Base-by-base conservation (phyloP, 1,139 yeast species). In the Pichia sp. region DNA sequence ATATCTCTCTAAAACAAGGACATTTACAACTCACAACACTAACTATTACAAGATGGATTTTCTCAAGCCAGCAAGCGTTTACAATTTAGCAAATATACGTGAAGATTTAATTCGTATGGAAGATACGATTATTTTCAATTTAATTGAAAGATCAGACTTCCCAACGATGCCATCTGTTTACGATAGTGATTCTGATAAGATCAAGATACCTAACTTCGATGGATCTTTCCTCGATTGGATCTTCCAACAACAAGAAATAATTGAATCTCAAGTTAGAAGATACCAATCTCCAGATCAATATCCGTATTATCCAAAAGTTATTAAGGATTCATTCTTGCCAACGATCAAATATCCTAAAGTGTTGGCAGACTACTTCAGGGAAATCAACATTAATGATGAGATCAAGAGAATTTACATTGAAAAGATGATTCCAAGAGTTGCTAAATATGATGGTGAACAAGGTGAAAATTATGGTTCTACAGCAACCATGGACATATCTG, bases 241-340 rank as follows among this genome's bases (percentile, higher is more conserved):
- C 9, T 71, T 91, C 40, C 65, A 79, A 50, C 93, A 88, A 59
- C 72, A 83, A 57, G 99, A 93, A 66, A 77, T 70, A 49, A 77
- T 80, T 12, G 96, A 93, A 55, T 83, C 95, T 4, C 94, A 86
- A 65, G 76, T 91, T 41, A 79, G 99, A 62, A 75, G 99, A 58
- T 93, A 83, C 64, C 93, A 90, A 62, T 91, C 97, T 0, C 98
- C 98, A 0, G 99, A 93, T 65, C 96, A 93, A 67, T 75, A 79
- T n/a, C 93, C 99, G 4, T 93, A 90, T 64, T 90, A 84, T 71
- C 96, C 96, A 1, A 69, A 79, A 24, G 70, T 75, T 31, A 71
- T 93, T 45, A 70, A 77, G 42, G 74, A 77, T 21, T 80, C 96
- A 3, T 79, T 93, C 48, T 71, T 93, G 46, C 98, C 98, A 4